Evolutionary conservation across 768 basidiomycete genomes (phyloP), one percentile per base, ranked within the genome.

Genomic region (Calocybe cyanea): DNA sequence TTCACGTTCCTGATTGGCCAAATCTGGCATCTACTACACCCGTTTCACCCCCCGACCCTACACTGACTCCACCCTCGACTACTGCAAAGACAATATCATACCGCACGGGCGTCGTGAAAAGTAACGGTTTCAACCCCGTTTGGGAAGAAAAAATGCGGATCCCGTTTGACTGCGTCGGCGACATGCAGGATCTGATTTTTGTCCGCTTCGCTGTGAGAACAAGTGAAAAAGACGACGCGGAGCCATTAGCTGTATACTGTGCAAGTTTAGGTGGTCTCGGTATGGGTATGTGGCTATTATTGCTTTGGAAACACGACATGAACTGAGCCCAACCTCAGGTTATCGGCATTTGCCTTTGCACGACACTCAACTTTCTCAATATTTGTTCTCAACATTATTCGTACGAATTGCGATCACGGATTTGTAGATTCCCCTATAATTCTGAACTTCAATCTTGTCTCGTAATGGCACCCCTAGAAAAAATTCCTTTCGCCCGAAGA

Each of bases 281-380:
- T 45, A 75, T 74, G 55, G 92, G 90, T 92, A 30, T 49, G 66
- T 58, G 7, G 18, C 49, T 48, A 21, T 41, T 49, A 31, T 7
- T 23, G 7, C 28, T 45, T 28, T 28, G 25, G 25, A 28, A 28
- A 11, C 25, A 28, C 6, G 25, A 11, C 25, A 28, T 28, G 5
- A 28, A 28, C 25, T 28, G 25, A 6, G 5, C 11, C 25, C 5
- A 6, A 5, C 25, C 11, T 21, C 25, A 87, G 94, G 95, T 3
- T 98, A 85, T 62, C 83, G 92, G 15, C 91, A 99, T 67, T 66
- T 99, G n/a, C 92, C 95, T 0, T 68, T 99, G 37, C 91, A 93
- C 56, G 95, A 99, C 61, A 68, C 77, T 1, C 85, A 95, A 62
- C 80, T 92, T 38, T 88, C 85, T 31, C 90, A 93, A 56, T 90